phyloP scores from a whole-genome alignment of 805 yeast genomes.

The Jamesozyma rosinii region DNA sequence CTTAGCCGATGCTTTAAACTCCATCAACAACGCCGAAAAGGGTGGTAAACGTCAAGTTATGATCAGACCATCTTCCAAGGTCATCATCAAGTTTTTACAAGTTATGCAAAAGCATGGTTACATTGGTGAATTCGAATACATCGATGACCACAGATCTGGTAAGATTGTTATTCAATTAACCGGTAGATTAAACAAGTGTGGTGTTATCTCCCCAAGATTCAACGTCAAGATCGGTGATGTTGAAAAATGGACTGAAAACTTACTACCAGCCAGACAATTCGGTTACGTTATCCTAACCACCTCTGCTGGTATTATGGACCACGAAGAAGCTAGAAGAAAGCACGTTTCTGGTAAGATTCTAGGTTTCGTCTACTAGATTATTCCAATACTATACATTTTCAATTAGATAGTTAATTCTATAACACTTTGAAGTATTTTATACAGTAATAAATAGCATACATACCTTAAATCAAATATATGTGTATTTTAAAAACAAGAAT shows the following conservation, averaged over 20 bases:
- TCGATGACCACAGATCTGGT: conserved; percentile 98
- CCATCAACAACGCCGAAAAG: conserved; percentile 97
- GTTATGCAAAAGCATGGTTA: conserved; percentile 96
- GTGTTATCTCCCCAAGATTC: conserved; percentile 98
- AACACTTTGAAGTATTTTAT: not conserved
- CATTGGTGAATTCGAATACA: conserved; percentile 97
- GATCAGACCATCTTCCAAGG: conserved; percentile 97
- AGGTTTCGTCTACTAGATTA: conserved; percentile 82
- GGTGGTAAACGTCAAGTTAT: conserved; percentile 98
- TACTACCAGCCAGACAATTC: conserved; percentile 97
- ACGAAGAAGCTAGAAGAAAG: conserved; percentile 99
- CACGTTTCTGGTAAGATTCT: conserved; percentile 97
- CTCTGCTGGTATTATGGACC: conserved; percentile 99
- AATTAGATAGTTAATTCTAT: not conserved
- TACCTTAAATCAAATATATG: conserved; percentile 2
- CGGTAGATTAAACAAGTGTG: conserved; percentile 98
- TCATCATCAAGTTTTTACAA: conserved; percentile 87
- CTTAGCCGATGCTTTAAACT: conserved; percentile 95
- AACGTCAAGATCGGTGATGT: conserved; percentile 89
- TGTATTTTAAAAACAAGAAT: conserved; percentile 2
- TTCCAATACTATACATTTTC: not conserved
- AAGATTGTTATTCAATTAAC: conserved; percentile 90
- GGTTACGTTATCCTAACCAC: conserved; percentile 97
- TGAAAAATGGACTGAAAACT: conserved; percentile 97
- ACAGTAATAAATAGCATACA: conserved; percentile 1